These are phyloP conservation scores for Cercospora brassicicola DNA, from an alignment of 2,329 filamentous ascomycete genomes.

Conservation along the genomic window DNA sequence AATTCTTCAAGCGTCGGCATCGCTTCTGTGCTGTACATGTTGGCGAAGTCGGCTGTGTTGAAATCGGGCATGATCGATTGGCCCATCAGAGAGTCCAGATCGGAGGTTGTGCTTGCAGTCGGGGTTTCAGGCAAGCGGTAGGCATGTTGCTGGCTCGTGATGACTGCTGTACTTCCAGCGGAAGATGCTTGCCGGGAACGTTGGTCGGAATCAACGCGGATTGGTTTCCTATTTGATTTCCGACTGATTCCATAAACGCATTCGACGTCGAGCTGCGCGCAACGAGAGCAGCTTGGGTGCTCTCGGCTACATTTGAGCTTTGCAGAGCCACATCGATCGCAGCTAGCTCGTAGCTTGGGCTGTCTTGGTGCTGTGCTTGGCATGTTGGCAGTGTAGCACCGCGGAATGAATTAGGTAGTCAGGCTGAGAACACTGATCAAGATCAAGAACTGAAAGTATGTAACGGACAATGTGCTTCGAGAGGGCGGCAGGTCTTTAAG, in stretches of 20 bases:
- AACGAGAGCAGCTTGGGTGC: background rate
- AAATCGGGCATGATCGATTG: background rate
- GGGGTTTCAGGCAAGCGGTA: background rate
- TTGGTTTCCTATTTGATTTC: background rate
- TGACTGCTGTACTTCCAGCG: background rate
- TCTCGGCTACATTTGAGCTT: background rate
- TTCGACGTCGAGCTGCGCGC: background rate
- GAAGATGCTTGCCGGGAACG: background rate
- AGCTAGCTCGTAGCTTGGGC: slow-evolving; percentile 4
- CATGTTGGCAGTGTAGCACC: background rate
- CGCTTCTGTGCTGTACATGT: background rate
- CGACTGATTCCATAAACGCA: background rate
- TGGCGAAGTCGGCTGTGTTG: background rate
- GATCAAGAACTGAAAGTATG: background rate
- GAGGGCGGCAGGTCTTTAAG: background rate
- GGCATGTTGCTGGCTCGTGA: background rate
- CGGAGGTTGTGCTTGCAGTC: background rate
- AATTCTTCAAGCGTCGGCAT: background rate
- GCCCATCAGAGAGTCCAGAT: background rate
- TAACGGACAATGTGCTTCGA: background rate
- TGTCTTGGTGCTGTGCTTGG: background rate
- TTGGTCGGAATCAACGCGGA: background rate
- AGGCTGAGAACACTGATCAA: background rate
- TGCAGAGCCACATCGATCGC: background rate
- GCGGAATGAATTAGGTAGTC: background rate